Evolutionary conservation across 1,139 yeast species (phyloP).

Genomic region (Debaryomycetaceae sp.): DNA sequence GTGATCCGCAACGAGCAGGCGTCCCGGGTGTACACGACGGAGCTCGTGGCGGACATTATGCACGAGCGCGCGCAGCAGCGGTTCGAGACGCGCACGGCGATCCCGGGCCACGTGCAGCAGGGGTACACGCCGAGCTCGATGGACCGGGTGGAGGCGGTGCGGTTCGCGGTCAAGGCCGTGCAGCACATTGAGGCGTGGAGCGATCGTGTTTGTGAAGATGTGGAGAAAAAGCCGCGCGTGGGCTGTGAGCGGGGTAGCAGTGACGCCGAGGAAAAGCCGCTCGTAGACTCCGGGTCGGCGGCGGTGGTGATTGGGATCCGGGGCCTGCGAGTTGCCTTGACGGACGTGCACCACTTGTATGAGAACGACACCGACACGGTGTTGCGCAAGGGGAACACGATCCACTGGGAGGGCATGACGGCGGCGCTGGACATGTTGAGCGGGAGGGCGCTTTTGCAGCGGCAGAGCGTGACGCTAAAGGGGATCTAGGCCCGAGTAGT

Average conservation of each 20-base stretch:
- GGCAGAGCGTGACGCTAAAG: slow-evolving; percentile 1
- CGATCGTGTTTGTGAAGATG: slow-evolving; percentile 1
- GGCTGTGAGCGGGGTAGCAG: not conserved
- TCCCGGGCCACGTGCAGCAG: slow-evolving; percentile 97
- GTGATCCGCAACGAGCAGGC: slow-evolving; percentile 81
- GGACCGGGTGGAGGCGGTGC: slow-evolving; percentile 85
- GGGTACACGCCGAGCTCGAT: slow-evolving; percentile 95
- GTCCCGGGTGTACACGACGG: slow-evolving; percentile 70
- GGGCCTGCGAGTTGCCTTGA: slow-evolving; percentile 51
- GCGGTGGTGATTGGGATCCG: slow-evolving; percentile 64
- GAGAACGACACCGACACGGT: slow-evolving; percentile 45
- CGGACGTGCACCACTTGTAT: slow-evolving; percentile 45
- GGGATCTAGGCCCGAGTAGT: not conserved
- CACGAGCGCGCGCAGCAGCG: slow-evolving; percentile 63
- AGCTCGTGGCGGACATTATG: slow-evolving; percentile 72
- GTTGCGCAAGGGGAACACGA: slow-evolving; percentile 53
- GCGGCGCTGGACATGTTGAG: slow-evolving; percentile 58
- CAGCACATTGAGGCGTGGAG: slow-evolving; percentile 61
- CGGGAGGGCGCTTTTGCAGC: slow-evolving; percentile 31
- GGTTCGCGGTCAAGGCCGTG: slow-evolving; percentile 81
- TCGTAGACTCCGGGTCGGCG: slow-evolving; percentile 6
- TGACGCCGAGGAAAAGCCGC: slow-evolving; percentile 1
- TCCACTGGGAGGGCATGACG: slow-evolving; percentile 59
- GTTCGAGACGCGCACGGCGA: slow-evolving; percentile 89
- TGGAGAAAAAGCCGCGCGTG: slow-evolving; percentile 1